Conservation (phyloP, 163 green algal species). For the Scenedesmus sp. region DNA sequence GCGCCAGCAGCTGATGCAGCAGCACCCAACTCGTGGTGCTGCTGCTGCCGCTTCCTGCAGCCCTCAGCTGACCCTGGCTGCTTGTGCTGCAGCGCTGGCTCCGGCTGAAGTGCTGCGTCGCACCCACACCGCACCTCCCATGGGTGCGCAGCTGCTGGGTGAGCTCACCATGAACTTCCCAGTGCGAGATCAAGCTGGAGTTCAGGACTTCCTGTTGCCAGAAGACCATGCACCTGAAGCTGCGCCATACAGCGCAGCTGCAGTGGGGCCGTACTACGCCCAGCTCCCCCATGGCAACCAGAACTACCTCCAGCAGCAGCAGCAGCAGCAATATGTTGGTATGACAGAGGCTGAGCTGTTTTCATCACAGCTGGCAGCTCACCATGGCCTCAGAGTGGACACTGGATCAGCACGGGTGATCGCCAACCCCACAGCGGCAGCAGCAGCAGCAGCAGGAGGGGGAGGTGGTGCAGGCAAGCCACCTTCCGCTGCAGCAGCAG, state of each 20-base stretch:
- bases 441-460: background rate
- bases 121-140: constrained; percentile 20
- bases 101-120: background rate
- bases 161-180: background rate
- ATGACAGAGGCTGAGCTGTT: constrained; percentile 25
- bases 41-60: background rate
- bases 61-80: background rate
- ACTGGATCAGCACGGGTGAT: background rate
- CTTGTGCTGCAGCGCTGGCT: background rate
- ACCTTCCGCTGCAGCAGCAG: background rate
- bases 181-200: background rate
- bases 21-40: background rate
- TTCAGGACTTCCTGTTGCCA: constrained; percentile 20
- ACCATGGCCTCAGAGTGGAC: background rate
- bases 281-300: background rate
- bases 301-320: background rate
- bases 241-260: background rate
- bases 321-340: background rate
- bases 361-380: background rate
- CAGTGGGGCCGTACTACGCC: background rate
- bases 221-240: background rate
- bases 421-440: background rate
- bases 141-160: background rate
- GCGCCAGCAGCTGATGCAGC: background rate
- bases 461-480: background rate